phyloP scores from a whole-genome alignment of 2,329 filamentous ascomycete genomes.

The Aspergillus hortae region DNA sequence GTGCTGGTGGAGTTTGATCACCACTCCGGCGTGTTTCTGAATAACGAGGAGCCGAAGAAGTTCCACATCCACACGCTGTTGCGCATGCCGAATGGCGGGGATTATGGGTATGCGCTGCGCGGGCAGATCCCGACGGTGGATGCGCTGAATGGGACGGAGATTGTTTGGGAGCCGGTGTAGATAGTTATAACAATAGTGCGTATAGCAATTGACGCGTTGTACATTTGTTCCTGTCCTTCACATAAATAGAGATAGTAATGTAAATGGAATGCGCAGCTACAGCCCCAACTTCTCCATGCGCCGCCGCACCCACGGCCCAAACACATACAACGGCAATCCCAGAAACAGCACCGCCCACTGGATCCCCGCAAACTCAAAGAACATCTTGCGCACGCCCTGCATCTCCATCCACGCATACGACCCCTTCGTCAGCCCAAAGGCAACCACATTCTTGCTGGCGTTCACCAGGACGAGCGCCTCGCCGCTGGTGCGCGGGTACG shows the following conservation, averaged over 20 bases:
- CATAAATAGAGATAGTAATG: not conserved
- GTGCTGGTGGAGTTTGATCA: constrained; percentile 75
- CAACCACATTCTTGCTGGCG: constrained; percentile 25
- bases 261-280: not conserved
- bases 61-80: constrained; percentile 77
- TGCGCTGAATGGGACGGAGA: constrained; percentile 36
- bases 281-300: not conserved
- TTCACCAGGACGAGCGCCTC: constrained; percentile 37
- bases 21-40: constrained; percentile 73
- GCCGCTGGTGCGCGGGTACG: constrained; percentile 25
- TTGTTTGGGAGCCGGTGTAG: constrained; percentile 23
- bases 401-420: constrained; percentile 28
- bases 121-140: constrained; percentile 32
- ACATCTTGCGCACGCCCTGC: constrained; percentile 33
- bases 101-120: constrained; percentile 63
- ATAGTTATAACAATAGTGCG: not conserved
- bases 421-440: constrained; percentile 22
- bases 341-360: constrained; percentile 32
- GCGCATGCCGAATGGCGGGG: constrained; percentile 69
- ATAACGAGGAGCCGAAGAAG: constrained; percentile 68
- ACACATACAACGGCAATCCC: constrained; percentile 29
- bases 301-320: constrained; percentile 21
- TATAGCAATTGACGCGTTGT: not conserved
- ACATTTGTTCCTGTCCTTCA: not conserved
- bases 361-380: constrained; percentile 32